Percentiles rank a stretch among this genome's conserved stretches.
Evolutionary conservation across 371 early-diverging fungal genomes (phyloP).

Genomic region (Mucor velutinosus): DNA sequence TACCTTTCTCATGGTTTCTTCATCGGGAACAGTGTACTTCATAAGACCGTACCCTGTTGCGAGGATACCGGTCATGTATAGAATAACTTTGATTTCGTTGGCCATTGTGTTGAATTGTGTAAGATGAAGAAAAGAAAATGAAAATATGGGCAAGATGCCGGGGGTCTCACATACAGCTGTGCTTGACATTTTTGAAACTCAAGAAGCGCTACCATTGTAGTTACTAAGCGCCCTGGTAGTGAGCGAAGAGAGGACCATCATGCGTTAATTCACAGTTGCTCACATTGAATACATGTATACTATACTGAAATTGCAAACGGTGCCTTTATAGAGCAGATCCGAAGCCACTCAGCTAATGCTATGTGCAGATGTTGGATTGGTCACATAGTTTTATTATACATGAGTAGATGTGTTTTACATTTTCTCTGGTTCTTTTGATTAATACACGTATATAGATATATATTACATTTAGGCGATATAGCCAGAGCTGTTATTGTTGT

Average conservation of each 20-base stretch:
- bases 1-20: constrained; percentile 46
- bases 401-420: not conserved
- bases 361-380: too few relatives aligned
- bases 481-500: not conserved
- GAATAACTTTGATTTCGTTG: constrained; percentile 41
- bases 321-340: too few relatives aligned
- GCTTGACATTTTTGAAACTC: not conserved
- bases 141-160: not conserved
- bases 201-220: not conserved
- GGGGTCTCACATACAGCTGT: not conserved
- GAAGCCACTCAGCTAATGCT: too few relatives aligned
- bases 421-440: not conserved
- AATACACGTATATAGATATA: not conserved
- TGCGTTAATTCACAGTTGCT: not conserved
- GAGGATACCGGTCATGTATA: constrained; percentile 45
- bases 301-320: too few relatives aligned
- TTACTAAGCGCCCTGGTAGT: too few relatives aligned
- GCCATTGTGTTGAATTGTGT: constrained; percentile 21
- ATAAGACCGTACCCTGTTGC: constrained; percentile 48
- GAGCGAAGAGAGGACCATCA: not conserved
- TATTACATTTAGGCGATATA: not conserved
- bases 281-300: not conserved
- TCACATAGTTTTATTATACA: not conserved
- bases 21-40: constrained; percentile 52
- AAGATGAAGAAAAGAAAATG: constrained; percentile 1